Conservation (phyloP, 768 basidiomycete genomes). For the Sistotremastrum suecicum region DNA sequence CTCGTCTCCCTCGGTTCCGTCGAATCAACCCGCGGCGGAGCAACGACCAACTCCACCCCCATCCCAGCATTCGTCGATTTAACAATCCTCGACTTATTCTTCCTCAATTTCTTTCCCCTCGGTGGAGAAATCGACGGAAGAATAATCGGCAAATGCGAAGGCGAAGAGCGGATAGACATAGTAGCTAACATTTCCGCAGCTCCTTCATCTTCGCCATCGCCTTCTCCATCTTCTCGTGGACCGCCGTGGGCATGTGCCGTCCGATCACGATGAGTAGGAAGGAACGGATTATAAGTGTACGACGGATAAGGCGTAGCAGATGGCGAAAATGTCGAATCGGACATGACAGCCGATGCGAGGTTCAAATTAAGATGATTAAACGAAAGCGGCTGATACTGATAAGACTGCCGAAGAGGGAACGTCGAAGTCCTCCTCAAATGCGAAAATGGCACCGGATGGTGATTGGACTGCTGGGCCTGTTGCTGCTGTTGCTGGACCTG, state of each 20-base stretch:
- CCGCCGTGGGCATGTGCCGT: conserved; percentile 6
- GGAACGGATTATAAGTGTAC: conserved; percentile 48
- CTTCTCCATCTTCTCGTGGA: conserved; percentile 21
- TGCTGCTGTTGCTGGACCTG: conserved; percentile 5
- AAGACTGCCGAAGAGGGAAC: background rate
- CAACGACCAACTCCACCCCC: conserved; percentile 26
- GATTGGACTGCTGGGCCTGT: conserved; percentile 42
- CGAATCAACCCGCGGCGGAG: conserved; percentile 68
- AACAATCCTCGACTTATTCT: conserved; percentile 24
- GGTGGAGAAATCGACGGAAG: conserved; percentile 35
- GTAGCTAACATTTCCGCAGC: conserved; percentile 22
- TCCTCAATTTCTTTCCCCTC: conserved; percentile 31
- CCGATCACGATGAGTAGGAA: conserved; percentile 41
- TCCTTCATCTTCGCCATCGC: conserved; percentile 23
- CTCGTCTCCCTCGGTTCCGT: conserved; percentile 75
- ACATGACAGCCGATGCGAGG: conserved; percentile 37
- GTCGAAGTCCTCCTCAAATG: background rate
- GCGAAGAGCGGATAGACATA: conserved; percentile 57
- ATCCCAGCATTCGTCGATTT: conserved; percentile 21
- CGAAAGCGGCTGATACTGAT: background rate
- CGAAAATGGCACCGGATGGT: conserved; percentile 43
- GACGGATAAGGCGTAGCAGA: conserved; percentile 60
- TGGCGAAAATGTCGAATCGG: conserved; percentile 67
- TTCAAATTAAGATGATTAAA: conserved; percentile 17
- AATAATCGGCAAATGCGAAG: conserved; percentile 50